Evolutionary conservation across 139 green algal genomes (phyloP), one percentile per base, ranked within the genome.

Genomic region (Yamagishiella unicocca): DNA sequence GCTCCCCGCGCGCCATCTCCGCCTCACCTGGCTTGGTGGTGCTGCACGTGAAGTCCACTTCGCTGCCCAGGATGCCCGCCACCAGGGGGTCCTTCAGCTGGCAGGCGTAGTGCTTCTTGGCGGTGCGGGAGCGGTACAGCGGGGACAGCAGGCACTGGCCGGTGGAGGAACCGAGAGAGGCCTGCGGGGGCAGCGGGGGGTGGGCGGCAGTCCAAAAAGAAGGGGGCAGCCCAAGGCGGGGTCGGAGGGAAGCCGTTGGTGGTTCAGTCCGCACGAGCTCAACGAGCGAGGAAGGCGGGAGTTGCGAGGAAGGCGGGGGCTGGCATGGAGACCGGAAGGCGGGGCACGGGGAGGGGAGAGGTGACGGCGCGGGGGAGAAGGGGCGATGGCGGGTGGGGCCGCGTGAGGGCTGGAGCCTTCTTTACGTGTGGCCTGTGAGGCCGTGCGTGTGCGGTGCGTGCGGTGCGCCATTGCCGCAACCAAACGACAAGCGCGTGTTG

Each of bases 91-190:
- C 85, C 62, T 37, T 24, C 40, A 89, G 10, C 14, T 46, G 64
- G 35, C 85, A 89, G 1, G 46, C 33, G 76, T 89, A 89, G 46
- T 66, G 43, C 85, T 89, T 89, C 38, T 14, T 0, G 17, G 17
- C 1, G 55, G 53, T 45, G 70, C 54, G 55, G 14, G 54, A 19
- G n/a, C 45, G 72, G 83, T 89, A 89, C 10, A 76, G 33, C 0
- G 83, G 37, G 1, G 29, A 62, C n/a, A 55, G n/a, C 4, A 40
- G 37, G 72, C 83, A 89, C 35, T 73, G 54, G 14, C 72, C 72
- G 33, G 72, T 58, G 40, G 54, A 67, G 54, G 54, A 77, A 31
- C 2, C 31, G 19, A 76, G 58, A 2, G 21, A 29, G 29, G 29
- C 0, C 79, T 85, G 61, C 53, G 38, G 54, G 22, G 45, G 40